phyloP scores from a whole-genome alignment of 345 rosid species.

The Excoecaria agallocha region DNA sequence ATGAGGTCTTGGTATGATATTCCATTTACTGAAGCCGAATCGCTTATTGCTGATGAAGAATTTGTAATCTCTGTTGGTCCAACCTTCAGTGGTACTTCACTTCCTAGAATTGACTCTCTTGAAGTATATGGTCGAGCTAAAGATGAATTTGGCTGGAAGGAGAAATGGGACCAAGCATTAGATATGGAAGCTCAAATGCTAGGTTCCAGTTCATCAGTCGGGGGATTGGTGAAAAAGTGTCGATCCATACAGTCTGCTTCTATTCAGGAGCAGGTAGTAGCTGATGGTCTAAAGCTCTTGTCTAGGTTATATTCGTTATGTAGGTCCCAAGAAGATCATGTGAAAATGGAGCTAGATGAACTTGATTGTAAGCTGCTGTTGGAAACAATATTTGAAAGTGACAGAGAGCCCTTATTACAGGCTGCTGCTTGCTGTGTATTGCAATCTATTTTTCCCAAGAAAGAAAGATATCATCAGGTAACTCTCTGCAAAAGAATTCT shows the following conservation, averaged over 20 bases:
- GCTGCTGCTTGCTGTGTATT: constrained; percentile 85
- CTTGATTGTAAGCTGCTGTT: constrained; percentile 78
- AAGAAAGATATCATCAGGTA: constrained; percentile 87
- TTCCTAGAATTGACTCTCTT: constrained; percentile 87
- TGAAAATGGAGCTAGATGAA: constrained; percentile 45
- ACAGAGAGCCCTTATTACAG: constrained; percentile 82
- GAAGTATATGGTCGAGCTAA: constrained; percentile 96
- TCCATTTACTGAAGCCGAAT: constrained; percentile 93
- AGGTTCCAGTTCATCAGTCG: constrained; percentile 62
- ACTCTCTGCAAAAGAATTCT: constrained; percentile 1
- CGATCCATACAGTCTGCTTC: constrained; percentile 63
- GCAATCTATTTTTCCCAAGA: constrained; percentile 79
- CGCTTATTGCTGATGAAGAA: constrained; percentile 98
- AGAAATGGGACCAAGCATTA: constrained; percentile 83
- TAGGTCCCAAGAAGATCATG: constrained; percentile 55
- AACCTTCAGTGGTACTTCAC: constrained; percentile 67
- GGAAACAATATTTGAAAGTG: constrained; percentile 84
- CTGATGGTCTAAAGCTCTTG: constrained; percentile 87
- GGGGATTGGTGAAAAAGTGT: constrained; percentile 67
- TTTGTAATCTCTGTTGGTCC: constrained; percentile 78
- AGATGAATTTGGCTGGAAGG: constrained; percentile 99
- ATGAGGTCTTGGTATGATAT: constrained; percentile 95
- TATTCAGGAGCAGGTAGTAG: constrained; percentile 82
- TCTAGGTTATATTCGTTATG: constrained; percentile 60
- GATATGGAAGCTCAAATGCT: constrained; percentile 96